phyloP scores from a whole-genome alignment of 352 stramenopile genomes.

The Bremia lactucae region DNA sequence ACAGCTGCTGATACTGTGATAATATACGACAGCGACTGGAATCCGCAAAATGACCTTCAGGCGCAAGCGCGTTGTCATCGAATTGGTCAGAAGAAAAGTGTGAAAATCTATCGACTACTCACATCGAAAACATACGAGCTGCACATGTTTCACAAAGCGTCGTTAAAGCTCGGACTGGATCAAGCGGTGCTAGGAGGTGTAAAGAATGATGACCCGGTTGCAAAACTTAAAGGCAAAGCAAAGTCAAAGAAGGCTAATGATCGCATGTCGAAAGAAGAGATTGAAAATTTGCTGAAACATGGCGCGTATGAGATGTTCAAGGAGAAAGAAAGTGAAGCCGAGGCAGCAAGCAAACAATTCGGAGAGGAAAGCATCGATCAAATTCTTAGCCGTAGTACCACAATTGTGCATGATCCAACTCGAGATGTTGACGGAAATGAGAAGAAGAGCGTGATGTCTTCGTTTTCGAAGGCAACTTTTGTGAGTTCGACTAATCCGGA shows the following conservation, averaged over 20 bases:
- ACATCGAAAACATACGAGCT: constrained; percentile 89
- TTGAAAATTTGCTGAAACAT: constrained; percentile 89
- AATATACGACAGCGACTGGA: constrained; percentile 99
- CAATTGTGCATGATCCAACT: constrained; percentile 80
- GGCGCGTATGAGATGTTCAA: constrained; percentile 92
- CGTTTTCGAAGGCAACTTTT: constrained; percentile 90
- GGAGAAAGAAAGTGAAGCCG: constrained; percentile 82
- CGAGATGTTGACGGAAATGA: constrained; percentile 27
- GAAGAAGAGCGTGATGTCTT: constrained; percentile 78
- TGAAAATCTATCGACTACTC: constrained; percentile 89
- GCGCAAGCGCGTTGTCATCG: constrained; percentile 87
- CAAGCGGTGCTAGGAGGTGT: constrained; percentile 87
- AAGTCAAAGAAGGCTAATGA: constrained; percentile 30
- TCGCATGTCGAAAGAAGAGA: constrained; percentile 83
- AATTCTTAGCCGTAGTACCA: constrained; percentile 90
- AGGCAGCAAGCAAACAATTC: constrained; percentile 92
- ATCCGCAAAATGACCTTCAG: constrained; percentile 93
- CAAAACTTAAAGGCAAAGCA: constrained; percentile 28
- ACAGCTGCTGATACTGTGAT: constrained; percentile 83
- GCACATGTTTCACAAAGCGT: constrained; percentile 90
- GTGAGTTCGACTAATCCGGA: constrained; percentile 81
- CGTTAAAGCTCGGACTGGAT: constrained; percentile 87
- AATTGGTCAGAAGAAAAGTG: constrained; percentile 89
- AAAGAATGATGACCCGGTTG: constrained; percentile 45
- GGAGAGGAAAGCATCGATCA: constrained; percentile 97